These are phyloP conservation scores for Eucalyptus tenuipes DNA, from an alignment of 345 rosid species.

Conservation along the genomic window DNA sequence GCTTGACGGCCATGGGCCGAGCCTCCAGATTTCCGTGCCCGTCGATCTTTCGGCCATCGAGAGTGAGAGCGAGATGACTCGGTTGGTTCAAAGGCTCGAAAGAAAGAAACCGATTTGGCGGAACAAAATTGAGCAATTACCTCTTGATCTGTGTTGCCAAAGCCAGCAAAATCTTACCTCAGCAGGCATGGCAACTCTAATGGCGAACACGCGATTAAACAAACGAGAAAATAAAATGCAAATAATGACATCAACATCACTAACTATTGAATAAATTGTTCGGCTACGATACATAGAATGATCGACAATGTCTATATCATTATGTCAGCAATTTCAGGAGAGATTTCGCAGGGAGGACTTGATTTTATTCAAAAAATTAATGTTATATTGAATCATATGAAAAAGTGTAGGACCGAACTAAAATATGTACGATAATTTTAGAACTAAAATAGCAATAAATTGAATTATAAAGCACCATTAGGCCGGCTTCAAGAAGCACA, in stretches of 20 bases:
- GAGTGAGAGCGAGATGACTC: neutral
- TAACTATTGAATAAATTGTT: neutral
- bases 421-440: no score
- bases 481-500: neutral
- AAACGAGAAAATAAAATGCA: no score
- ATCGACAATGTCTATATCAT: fast-evolving
- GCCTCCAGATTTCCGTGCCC: neutral
- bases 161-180: no score
- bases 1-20: neutral
- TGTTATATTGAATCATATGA: neutral
- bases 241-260: no score
- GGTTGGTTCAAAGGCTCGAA: neutral
- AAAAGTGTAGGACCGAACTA: no score
- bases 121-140: no score
- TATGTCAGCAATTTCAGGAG: fast-evolving
- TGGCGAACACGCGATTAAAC: no score
- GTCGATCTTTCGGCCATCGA: neutral
- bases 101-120: no score
- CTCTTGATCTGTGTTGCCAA: no score
- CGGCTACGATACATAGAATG: no score
- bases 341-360: neutral
- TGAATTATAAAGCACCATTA: neutral
- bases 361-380: no score
- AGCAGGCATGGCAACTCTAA: no score
- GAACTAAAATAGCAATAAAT: neutral